Evolutionary conservation across 345 rosid species (phyloP), one percentile per base, ranked within the genome.

Genomic region (Populus euphratica): DNA sequence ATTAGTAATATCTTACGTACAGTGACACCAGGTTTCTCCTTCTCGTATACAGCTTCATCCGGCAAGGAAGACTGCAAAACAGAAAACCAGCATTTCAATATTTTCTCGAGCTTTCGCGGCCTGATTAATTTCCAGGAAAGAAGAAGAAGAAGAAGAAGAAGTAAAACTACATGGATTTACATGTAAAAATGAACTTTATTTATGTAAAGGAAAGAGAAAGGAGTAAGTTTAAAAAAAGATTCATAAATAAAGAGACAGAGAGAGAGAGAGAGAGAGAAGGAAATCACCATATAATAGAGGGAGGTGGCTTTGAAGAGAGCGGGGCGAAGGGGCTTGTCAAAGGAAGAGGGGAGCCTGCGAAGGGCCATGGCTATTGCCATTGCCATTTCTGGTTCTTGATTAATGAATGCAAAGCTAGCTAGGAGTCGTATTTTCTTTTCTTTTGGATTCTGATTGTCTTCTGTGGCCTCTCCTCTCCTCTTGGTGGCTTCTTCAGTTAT

Each of bases 291-390:
- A 87, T 78, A 88, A 73, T 85, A 88, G 76, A 89, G 83, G 61
- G 94, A 83, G 49, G 91, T 67, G 82, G 89, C 86, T 75, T 81
- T 86, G 86, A 85, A 79, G 84, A 96, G 88, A 86, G 11, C 59
- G 18, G 98, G 97, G 52, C 95, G 96, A 80, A 87, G 74, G 62
- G 98, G 91, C 85, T 89, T 90, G 80, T 92, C 88, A 44, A 90
- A 35, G 63, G 98, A 90, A 76, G 98, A 91, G 27, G 97, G 92
- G 83, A 96, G 98, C 50, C 98, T 86, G 70, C 98, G 94, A 76
- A 96, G 92, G 77, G 98, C 97, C 97, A 90, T 86, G 27, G 99
- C 97, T 98, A 93, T 92, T 36, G 72, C 80, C 81, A 93, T 91
- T 38, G 69, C 79, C 80, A 72, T 43, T 80, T 77, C 71, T 68